These are phyloP conservation scores for Guyanaporus albipodus DNA, from an alignment of 768 basidiomycete genomes.

Conservation along the genomic window DNA sequence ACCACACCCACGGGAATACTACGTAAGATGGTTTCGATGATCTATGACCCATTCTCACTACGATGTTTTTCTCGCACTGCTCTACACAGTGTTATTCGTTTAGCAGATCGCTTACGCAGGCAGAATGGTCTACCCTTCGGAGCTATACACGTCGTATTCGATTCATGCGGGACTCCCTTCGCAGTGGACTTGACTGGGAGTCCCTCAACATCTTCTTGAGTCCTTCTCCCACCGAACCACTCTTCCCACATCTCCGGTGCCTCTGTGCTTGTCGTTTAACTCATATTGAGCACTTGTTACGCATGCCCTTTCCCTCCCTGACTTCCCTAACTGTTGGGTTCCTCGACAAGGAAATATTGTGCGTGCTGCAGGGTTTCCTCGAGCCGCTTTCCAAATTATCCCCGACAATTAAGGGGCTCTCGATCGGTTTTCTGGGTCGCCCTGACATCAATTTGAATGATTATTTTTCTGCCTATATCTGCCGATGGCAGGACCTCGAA, in stretches of 20 bases:
- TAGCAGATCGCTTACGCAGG: not conserved
- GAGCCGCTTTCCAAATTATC: not conserved
- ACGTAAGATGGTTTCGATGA: not conserved
- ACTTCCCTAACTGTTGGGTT: not conserved
- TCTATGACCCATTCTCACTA: too few species aligned
- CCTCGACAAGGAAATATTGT: not conserved
- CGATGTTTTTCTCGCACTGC: too few species aligned
- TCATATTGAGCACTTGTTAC: not conserved
- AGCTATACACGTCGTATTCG: not conserved
- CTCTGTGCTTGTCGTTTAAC: not conserved
- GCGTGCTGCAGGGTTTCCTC: not conserved
- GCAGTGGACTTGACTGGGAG: not conserved
- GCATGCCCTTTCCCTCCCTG: not conserved
- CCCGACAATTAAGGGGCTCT: too few species aligned
- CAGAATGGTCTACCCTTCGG: not conserved
- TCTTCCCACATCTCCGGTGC: not conserved
- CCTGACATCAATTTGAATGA: too few species aligned
- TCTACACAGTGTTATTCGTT: too few species aligned
- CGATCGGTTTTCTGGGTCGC: too few species aligned
- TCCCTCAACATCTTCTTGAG: not conserved
- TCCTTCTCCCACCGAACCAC: not conserved
- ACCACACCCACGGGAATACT: fast-evolving
- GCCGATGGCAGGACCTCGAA: not conserved
- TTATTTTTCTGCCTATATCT: too few species aligned
- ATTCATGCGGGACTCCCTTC: not conserved